Percentiles rank a stretch among this genome's conserved stretches.
These are phyloP conservation scores for Medicago ruthenica DNA, from an alignment of 306 rosid genomes.

Conservation along the genomic window DNA sequence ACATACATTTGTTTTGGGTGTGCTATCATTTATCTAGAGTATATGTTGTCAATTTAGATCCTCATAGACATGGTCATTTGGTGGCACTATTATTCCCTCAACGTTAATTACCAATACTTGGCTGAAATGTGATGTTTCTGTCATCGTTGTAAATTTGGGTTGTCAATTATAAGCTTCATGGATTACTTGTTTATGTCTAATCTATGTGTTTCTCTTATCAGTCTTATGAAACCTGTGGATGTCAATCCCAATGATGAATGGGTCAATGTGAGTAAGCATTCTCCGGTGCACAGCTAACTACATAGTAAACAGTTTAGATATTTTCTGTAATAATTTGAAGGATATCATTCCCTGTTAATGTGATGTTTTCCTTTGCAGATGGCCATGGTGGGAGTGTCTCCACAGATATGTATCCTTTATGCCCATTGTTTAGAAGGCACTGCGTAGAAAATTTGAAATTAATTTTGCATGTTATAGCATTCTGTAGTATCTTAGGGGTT, in stretches of 20 bases:
- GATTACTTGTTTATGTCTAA: slow-evolving; percentile 21
- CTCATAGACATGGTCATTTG: slow-evolving; percentile 9
- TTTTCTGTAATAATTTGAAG: slow-evolving; percentile 31
- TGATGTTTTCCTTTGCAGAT: slow-evolving; percentile 65
- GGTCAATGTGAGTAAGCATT: slow-evolving; percentile 75
- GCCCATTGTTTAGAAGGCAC: slow-evolving; percentile 23
- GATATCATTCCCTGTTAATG: slow-evolving; percentile 22
- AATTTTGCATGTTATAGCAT: slow-evolving; percentile 21
- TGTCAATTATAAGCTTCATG: slow-evolving; percentile 25
- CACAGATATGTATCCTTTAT: slow-evolving; percentile 94
- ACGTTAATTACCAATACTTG: slow-evolving; percentile 19
- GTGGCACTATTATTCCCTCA: slow-evolving; percentile 23
- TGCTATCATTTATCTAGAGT: slow-evolving; percentile 19
- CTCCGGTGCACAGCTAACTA: slow-evolving; percentile 21
- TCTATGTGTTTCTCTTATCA: slow-evolving; percentile 54
- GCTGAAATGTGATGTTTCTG: slow-evolving; percentile 32
- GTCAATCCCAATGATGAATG: slow-evolving; percentile 94
- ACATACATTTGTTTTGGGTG: slow-evolving; percentile 26
- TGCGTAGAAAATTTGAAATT: slow-evolving; percentile 24
- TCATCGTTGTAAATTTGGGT: slow-evolving; percentile 18
- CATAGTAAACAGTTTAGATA: slow-evolving; percentile 8
- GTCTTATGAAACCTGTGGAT: slow-evolving; percentile 96
- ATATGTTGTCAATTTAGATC: slow-evolving; percentile 31
- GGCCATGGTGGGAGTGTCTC: slow-evolving; percentile 93
- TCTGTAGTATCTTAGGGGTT: background rate